phyloP scores from a whole-genome alignment of 2,329 filamentous ascomycete species.

The Zarea fungicola region DNA sequence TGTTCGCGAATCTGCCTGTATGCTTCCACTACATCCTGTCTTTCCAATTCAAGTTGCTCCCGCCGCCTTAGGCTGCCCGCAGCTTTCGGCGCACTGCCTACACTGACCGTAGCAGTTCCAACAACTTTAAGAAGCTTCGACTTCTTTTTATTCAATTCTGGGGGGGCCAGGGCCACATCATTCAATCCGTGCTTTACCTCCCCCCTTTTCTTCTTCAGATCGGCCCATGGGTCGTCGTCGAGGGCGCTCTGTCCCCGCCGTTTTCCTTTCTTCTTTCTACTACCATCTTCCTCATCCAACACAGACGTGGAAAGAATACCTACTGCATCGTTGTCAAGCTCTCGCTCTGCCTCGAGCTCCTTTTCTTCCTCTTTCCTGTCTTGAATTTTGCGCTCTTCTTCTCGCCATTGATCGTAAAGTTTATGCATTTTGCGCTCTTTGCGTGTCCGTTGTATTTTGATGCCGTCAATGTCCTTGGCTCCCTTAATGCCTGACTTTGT shows the following conservation, averaged over 20 bases:
- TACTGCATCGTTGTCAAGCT: conserved; percentile 53
- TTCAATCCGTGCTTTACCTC: conserved; percentile 41
- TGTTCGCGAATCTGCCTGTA: conserved; percentile 34
- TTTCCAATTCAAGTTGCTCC: conserved; percentile 32
- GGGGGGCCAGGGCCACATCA: conserved; percentile 69
- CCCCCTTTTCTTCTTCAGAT: conserved; percentile 61
- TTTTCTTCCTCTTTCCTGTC: conserved; percentile 62
- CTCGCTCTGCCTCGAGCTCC: conserved; percentile 58
- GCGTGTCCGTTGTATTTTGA: conserved; percentile 67
- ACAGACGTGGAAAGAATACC: conserved; percentile 45
- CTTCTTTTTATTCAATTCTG: conserved; percentile 55
- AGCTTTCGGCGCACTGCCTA: conserved; percentile 32
- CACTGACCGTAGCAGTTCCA: conserved; percentile 29
- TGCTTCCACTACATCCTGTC: conserved; percentile 33
- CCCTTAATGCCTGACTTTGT: conserved; percentile 52
- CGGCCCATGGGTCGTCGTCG: conserved; percentile 70
- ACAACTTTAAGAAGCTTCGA: conserved; percentile 29
- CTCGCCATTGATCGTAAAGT: conserved; percentile 71
- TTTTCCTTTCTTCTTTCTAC: conserved; percentile 30
- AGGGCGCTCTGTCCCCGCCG: conserved; percentile 48
- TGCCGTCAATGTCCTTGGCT: conserved; percentile 58
- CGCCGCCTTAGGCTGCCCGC: conserved; percentile 34
- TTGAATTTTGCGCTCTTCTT: conserved; percentile 58
- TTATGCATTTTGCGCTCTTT: conserved; percentile 82
- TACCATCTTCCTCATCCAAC: conserved; percentile 33